Evolutionary conservation across 495 filamentous ascomycete species (phyloP).

Genomic region (Talaromyces wortmannii): DNA sequence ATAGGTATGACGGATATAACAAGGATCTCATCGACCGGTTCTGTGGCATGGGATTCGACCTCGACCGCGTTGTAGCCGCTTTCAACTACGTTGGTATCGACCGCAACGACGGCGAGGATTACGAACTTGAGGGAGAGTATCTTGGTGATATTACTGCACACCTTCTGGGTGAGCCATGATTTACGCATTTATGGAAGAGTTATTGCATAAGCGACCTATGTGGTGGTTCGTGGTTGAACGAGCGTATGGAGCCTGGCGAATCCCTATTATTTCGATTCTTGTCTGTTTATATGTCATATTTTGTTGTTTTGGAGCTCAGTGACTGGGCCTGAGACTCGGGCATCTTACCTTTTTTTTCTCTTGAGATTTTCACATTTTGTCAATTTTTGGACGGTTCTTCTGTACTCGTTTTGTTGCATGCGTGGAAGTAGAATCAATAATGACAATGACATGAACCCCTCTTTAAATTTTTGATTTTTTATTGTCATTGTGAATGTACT

Average conservation of each 20-base stretch:
- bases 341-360: not conserved
- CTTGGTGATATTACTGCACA: conserved; percentile 85
- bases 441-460: too few relatives aligned
- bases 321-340: not conserved
- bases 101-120: conserved; percentile 66
- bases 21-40: conserved; percentile 84
- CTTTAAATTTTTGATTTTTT: too few relatives aligned
- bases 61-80: conserved; percentile 79
- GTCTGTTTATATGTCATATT: not conserved
- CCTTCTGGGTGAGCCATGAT: conserved; percentile 68
- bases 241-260: conserved; percentile 20
- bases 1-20: conserved; percentile 85
- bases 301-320: not conserved
- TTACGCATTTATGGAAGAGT: conserved; percentile 1
- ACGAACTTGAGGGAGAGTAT: conserved; percentile 76
- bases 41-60: conserved; percentile 86
- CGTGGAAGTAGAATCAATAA: too few relatives aligned
- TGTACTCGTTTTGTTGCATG: too few relatives aligned
- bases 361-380: too few relatives aligned
- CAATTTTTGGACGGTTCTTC: too few relatives aligned
- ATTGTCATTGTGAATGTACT: too few relatives aligned
- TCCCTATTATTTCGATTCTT: not conserved
- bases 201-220: conserved; percentile 3
- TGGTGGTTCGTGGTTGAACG: not conserved
- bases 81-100: conserved; percentile 81